phyloP scores from a whole-genome alignment of 2,329 filamentous ascomycete species.

The Aspergillus puulaauensis region DNA sequence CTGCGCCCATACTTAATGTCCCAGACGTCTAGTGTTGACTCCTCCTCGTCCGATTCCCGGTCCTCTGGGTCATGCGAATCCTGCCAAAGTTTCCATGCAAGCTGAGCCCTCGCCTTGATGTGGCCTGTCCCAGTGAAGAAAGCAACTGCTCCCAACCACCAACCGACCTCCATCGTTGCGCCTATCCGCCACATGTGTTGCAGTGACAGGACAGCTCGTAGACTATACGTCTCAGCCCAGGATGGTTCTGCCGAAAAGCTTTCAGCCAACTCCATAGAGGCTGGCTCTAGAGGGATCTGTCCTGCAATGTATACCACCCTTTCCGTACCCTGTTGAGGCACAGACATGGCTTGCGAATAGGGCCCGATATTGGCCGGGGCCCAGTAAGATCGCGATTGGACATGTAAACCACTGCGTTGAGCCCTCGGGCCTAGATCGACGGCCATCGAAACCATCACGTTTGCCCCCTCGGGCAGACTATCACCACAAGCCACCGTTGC shows the following conservation, averaged over 20 bases:
- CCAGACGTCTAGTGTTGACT: slow-evolving; percentile 47
- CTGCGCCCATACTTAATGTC: slow-evolving; percentile 58
- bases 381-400: slow-evolving; percentile 95
- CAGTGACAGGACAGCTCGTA: slow-evolving; percentile 70
- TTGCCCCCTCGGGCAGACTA: slow-evolving; percentile 58
- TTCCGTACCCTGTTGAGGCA: slow-evolving; percentile 26
- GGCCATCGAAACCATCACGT: slow-evolving; percentile 61
- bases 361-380: slow-evolving; percentile 96
- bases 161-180: slow-evolving; percentile 66
- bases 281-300: slow-evolving; percentile 84
- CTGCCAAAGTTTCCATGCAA: slow-evolving; percentile 49
- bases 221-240: slow-evolving; percentile 43
- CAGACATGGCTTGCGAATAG: slow-evolving; percentile 80
- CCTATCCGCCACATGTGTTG: slow-evolving; percentile 91
- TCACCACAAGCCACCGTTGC: slow-evolving; percentile 79
- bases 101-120: slow-evolving; percentile 33
- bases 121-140: slow-evolving; percentile 60
- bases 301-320: slow-evolving; percentile 71
- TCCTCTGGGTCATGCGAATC: slow-evolving; percentile 27
- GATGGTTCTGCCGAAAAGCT: slow-evolving; percentile 22
- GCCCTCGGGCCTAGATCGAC: slow-evolving; percentile 38
- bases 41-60: slow-evolving; percentile 33
- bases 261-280: slow-evolving; percentile 63
- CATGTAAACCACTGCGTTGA: slow-evolving; percentile 65
- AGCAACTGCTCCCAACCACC: slow-evolving; percentile 74